Evolutionary conservation across 768 basidiomycete species (phyloP).

Genomic region (Pleurotus tuoliensis): DNA sequence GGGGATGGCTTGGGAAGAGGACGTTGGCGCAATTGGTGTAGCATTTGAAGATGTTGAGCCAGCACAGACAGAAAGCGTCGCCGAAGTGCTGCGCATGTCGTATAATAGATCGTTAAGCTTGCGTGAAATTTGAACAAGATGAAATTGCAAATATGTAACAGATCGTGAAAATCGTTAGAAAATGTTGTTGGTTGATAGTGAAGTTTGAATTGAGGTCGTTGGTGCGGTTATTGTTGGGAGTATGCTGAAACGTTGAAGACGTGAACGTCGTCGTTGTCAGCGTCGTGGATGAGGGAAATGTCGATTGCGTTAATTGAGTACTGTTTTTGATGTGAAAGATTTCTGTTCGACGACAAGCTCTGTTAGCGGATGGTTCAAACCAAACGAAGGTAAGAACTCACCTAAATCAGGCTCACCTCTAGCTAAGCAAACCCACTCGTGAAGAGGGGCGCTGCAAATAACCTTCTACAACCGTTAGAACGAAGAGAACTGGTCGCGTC

Average conservation of each 20-base stretch:
- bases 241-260: background rate
- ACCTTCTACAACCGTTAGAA: conserved; percentile 7
- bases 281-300: background rate
- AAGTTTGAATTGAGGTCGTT: background rate
- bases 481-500: background rate
- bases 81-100: conserved; percentile 14
- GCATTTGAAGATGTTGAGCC: conserved; percentile 16
- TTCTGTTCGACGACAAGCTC: background rate
- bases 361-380: background rate
- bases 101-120: background rate
- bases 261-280: conserved; percentile 3
- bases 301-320: conserved; percentile 4
- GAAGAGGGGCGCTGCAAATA: background rate
- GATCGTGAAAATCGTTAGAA: conserved; percentile 7
- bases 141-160: conserved; percentile 4
- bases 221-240: too few species aligned
- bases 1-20: conserved; percentile 32
- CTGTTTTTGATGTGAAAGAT: background rate
- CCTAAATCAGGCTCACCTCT: conserved; percentile 6
- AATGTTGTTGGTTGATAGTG: background rate
- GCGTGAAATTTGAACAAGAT: conserved; percentile 3
- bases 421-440: background rate
- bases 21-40: conserved; percentile 21
- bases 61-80: conserved; percentile 4
- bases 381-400: background rate